phyloP scores from a whole-genome alignment of 2,329 filamentous ascomycete genomes.

The Microascus cirrosus region DNA sequence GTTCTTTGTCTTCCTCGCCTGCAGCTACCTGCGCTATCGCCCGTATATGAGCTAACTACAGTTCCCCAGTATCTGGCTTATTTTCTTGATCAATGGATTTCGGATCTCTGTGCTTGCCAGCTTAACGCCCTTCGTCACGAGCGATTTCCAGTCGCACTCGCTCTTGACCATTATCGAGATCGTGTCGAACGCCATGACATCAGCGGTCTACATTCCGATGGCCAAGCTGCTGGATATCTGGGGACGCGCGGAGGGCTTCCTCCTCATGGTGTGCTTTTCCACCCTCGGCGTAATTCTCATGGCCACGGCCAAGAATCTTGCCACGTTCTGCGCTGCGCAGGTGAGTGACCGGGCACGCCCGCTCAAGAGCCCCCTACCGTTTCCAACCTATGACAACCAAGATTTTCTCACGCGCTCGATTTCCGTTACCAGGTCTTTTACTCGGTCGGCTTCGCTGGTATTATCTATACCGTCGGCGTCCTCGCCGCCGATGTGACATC shows the following conservation, averaged over 20 bases:
- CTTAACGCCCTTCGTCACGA: conserved; percentile 34
- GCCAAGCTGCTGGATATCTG: conserved; percentile 51
- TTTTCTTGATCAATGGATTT: conserved; percentile 34
- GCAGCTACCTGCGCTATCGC: conserved; percentile 7
- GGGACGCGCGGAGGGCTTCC: conserved; percentile 46
- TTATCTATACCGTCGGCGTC: not conserved
- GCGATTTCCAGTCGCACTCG: conserved; percentile 36
- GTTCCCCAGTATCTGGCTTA: conserved; percentile 25
- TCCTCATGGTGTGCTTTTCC: conserved; percentile 39
- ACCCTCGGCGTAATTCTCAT: conserved; percentile 50
- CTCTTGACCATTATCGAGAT: conserved; percentile 39
- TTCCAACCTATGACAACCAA: too few species aligned
- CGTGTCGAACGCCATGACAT: conserved; percentile 34
- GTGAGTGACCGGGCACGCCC: not conserved
- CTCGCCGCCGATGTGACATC: conserved; percentile 6
- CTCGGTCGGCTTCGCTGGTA: not conserved
- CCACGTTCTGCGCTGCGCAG: conserved; percentile 36
- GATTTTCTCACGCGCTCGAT: too few species aligned
- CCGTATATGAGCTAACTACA: not conserved
- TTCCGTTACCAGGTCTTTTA: not conserved
- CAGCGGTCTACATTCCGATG: conserved; percentile 46
- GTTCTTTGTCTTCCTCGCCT: conserved; percentile 22
- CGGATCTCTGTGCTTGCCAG: conserved; percentile 21
- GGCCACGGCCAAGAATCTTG: conserved; percentile 41
- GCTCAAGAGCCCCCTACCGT: too few species aligned